These are phyloP conservation scores for Terfezia claveryi DNA, from an alignment of 495 filamentous ascomycete genomes.

Conservation along the genomic window DNA sequence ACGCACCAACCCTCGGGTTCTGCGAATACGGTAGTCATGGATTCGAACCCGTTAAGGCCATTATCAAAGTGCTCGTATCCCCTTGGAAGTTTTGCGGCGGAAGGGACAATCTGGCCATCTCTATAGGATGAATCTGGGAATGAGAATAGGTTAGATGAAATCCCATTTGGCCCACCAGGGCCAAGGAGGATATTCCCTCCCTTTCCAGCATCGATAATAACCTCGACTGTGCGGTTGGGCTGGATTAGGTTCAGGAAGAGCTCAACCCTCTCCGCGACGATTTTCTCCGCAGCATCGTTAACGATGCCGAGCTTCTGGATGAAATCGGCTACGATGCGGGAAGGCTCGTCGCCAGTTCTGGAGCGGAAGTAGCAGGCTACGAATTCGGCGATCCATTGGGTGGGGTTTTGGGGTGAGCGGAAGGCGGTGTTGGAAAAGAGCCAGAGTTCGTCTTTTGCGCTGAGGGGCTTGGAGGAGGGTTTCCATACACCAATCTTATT, in stretches of 20 bases:
- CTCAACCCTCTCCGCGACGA: constrained; percentile 44
- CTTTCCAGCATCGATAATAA: constrained; percentile 28
- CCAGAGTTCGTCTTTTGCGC: constrained; percentile 48
- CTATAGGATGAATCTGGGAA: constrained; percentile 21
- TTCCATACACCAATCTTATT: not conserved
- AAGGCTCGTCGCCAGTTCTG: constrained; percentile 39
- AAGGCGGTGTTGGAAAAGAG: constrained; percentile 79
- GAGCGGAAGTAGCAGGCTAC: constrained; percentile 59
- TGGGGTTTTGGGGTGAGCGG: constrained; percentile 22
- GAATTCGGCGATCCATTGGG: constrained; percentile 55
- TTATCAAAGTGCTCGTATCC: constrained; percentile 25
- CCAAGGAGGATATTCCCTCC: constrained; percentile 34
- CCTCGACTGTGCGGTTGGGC: constrained; percentile 39
- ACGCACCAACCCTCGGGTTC: constrained; percentile 66
- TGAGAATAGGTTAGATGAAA: constrained; percentile 36
- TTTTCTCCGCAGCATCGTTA: constrained; percentile 36
- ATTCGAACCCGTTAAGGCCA: not conserved
- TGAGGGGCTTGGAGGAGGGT: constrained; percentile 5
- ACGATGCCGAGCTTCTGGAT: constrained; percentile 47
- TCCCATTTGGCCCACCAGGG: constrained; percentile 46
- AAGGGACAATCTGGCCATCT: constrained; percentile 25
- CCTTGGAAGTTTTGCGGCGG: constrained; percentile 26
- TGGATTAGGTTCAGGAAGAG: constrained; percentile 58
- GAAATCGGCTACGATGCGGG: constrained; percentile 45
- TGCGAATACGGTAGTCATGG: constrained; percentile 47